Percentiles rank a stretch among this genome's conserved stretches.
phyloP scores from a whole-genome alignment of 768 basidiomycete genomes.

The Psilocybe sp. region DNA sequence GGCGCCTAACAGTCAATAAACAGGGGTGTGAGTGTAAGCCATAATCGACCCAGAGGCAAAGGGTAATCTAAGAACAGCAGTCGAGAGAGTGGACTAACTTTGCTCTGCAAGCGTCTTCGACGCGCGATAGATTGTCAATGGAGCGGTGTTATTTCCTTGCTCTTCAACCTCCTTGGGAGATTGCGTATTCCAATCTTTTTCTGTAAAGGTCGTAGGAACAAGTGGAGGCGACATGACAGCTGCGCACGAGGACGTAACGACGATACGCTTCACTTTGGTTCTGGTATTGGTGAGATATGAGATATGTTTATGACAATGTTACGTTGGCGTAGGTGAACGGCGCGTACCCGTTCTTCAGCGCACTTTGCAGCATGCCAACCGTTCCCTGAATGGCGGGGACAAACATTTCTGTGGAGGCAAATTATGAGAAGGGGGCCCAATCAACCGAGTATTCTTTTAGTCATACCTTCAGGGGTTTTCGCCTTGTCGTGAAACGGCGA shows the following conservation, averaged over 20 bases:
- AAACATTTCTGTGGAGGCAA: slow-evolving; percentile 47
- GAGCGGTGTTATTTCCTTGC: slow-evolving; percentile 42
- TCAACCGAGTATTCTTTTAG: background rate
- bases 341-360: slow-evolving; percentile 48
- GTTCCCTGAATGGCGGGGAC: slow-evolving; percentile 74
- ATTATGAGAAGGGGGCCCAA: background rate
- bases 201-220: slow-evolving; percentile 33
- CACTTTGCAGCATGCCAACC: slow-evolving; percentile 54
- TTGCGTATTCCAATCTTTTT: slow-evolving; percentile 61
- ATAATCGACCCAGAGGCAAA: background rate
- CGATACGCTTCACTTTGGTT: slow-evolving; percentile 57
- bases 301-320: background rate
- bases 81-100: slow-evolving; percentile 27
- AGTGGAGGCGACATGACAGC: slow-evolving; percentile 33
- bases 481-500: slow-evolving; percentile 54
- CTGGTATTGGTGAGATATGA: slow-evolving; percentile 24
- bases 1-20: slow-evolving; percentile 11
- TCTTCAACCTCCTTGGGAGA: slow-evolving; percentile 42
- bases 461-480: slow-evolving; percentile 36
- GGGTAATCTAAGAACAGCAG: background rate
- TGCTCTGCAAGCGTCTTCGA: slow-evolving; percentile 67
- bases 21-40: too few relatives aligned
- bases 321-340: background rate
- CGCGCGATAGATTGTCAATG: slow-evolving; percentile 49
- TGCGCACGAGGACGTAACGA: slow-evolving; percentile 64